These are phyloP conservation scores for Solanum pimpinellifolium DNA, from an alignment of 257 asterid species.

Conservation along the genomic window DNA sequence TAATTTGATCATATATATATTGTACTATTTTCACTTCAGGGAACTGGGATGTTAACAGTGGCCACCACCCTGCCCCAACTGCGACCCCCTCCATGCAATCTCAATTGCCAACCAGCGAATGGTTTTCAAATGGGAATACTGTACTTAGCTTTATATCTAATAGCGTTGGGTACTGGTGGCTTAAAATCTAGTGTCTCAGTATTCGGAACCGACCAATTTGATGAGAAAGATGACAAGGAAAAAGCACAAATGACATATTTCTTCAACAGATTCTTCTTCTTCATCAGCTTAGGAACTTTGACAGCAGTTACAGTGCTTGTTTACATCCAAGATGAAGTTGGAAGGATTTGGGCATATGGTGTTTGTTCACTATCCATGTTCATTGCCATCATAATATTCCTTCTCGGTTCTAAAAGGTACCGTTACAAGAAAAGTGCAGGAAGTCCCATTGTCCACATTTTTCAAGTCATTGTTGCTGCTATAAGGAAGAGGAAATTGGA, in stretches of 20 bases:
- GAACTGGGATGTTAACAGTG: background rate
- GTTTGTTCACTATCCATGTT: background rate
- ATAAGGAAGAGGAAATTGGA: background rate
- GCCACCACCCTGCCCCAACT: background rate
- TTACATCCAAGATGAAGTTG: background rate
- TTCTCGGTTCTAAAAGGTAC: background rate
- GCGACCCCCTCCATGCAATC: background rate
- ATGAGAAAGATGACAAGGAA: background rate
- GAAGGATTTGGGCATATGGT: background rate
- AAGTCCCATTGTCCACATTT: background rate
- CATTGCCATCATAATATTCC: background rate
- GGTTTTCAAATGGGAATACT: background rate
- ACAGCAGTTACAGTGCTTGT: background rate
- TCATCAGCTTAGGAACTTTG: background rate
- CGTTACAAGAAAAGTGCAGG: background rate
- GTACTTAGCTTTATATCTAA: background rate
- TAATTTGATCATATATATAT: background rate
- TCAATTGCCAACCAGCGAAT: background rate
- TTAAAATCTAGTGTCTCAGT: background rate
- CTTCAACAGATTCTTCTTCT: background rate
- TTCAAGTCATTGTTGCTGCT: background rate
- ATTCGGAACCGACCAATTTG: background rate
- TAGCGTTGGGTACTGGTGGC: background rate
- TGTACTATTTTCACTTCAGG: background rate
- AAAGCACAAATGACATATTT: background rate